Evolutionary conservation across 257 asterid species (phyloP).

Genomic region (Lycium ferocissimum): DNA sequence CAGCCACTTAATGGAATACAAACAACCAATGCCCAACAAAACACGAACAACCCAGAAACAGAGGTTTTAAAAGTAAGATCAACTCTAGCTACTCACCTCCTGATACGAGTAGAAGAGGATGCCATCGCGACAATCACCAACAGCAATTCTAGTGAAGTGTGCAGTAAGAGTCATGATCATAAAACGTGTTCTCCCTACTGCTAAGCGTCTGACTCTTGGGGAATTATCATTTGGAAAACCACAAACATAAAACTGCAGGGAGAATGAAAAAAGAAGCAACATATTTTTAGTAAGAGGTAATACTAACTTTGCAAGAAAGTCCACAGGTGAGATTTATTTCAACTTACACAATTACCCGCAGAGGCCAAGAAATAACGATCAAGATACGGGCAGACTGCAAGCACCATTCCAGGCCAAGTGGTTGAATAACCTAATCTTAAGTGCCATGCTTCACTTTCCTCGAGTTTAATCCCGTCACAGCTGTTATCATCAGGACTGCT

Average conservation of each 20-base stretch:
- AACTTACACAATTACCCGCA: constrained; percentile 88
- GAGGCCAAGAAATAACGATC: constrained; percentile 86
- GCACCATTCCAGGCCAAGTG: constrained; percentile 82
- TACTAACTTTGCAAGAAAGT: constrained; percentile 34
- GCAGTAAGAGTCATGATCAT: constrained; percentile 81
- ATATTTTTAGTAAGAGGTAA: constrained; percentile 13
- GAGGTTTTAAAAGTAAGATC: constrained; percentile 16
- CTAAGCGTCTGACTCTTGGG: constrained; percentile 70
- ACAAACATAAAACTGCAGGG: constrained; percentile 80
- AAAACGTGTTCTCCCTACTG: constrained; percentile 82
- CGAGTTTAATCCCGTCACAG: constrained; percentile 77
- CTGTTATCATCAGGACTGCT: constrained; percentile 87
- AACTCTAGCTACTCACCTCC: constrained; percentile 64
- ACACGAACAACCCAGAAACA: not conserved
- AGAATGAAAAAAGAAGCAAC: constrained; percentile 24
- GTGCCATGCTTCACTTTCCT: constrained; percentile 88
- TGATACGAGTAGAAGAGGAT: constrained; percentile 82
- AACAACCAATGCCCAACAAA: constrained; percentile 16
- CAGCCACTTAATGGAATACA: constrained; percentile 8
- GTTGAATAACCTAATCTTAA: constrained; percentile 68
- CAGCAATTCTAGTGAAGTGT: constrained; percentile 91
- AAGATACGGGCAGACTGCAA: constrained; percentile 88
- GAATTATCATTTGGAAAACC: constrained; percentile 76
- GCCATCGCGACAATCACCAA: constrained; percentile 99
- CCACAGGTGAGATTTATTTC: constrained; percentile 28